Evolutionary conservation across 2,329 filamentous ascomycete genomes (phyloP).

Genomic region (Penicillium sp.): DNA sequence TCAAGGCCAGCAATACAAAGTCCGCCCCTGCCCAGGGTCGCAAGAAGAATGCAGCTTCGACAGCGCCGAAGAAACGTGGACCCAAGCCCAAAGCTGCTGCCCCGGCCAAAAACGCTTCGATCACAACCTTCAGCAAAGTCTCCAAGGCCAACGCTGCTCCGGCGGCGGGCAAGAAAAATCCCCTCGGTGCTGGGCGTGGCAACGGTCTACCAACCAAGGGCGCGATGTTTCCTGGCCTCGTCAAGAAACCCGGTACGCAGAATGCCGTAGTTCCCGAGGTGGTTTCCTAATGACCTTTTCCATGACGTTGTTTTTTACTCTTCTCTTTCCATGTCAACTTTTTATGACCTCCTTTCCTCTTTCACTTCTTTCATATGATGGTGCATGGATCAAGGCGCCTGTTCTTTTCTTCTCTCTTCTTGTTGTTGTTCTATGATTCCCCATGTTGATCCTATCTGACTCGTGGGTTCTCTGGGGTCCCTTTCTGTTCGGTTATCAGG

Average conservation of each 20-base stretch:
- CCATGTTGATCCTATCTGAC: neutral
- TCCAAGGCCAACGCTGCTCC: constrained; percentile 35
- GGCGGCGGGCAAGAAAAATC: constrained; percentile 37
- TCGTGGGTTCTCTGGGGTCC: constrained; percentile 1
- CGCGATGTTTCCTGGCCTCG: constrained; percentile 31
- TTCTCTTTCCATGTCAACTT: constrained; percentile 4
- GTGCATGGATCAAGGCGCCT: constrained; percentile 20
- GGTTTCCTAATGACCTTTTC: neutral
- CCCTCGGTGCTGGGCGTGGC: constrained; percentile 38
- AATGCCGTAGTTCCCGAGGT: constrained; percentile 4
- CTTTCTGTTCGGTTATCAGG: constrained; percentile 7
- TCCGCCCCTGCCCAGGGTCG: constrained; percentile 28
- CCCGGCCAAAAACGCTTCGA: neutral
- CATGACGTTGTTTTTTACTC: constrained; percentile 7
- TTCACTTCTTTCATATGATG: constrained; percentile 14
- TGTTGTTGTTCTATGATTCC: constrained; percentile 9
- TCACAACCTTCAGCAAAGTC: constrained; percentile 3
- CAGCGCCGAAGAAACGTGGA: constrained; percentile 5
- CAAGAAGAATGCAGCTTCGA: constrained; percentile 23
- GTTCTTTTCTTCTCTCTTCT: constrained; percentile 10
- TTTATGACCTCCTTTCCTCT: neutral
- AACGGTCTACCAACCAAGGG: constrained; percentile 29
- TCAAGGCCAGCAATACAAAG: constrained; percentile 27
- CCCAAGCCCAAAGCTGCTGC: neutral
- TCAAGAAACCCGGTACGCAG: constrained; percentile 20